Evolutionary conservation across 306 rosid species (phyloP).

Genomic region (Ormosia semicastrata): DNA sequence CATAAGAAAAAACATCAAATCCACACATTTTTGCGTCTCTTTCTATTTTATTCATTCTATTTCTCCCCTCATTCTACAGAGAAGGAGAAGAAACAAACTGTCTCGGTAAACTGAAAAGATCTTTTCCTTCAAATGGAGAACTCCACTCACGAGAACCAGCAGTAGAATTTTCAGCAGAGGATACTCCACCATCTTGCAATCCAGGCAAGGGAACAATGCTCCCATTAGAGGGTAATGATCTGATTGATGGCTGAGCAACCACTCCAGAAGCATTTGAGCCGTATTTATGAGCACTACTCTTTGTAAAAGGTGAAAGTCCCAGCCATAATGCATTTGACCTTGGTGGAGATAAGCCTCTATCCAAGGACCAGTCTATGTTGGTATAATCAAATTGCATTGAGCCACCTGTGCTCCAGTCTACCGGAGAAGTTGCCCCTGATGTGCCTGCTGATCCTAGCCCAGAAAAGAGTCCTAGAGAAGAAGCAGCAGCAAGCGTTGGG

Average conservation of each 20-base stretch:
- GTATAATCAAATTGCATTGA: slow-evolving; percentile 66
- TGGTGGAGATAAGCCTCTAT: slow-evolving; percentile 53
- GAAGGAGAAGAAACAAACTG: slow-evolving; percentile 93
- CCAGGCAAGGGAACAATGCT: slow-evolving; percentile 52
- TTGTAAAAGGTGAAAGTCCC: slow-evolving; percentile 62
- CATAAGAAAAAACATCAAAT: slow-evolving; percentile 64
- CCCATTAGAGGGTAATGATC: slow-evolving; percentile 52
- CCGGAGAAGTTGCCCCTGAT: slow-evolving; percentile 63
- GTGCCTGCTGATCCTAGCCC: slow-evolving; percentile 60
- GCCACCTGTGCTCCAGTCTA: slow-evolving; percentile 77
- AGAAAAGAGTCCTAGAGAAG: slow-evolving; percentile 86
- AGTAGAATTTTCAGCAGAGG: slow-evolving; percentile 43
- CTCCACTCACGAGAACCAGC: slow-evolving; percentile 73
- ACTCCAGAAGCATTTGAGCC: slow-evolving; percentile 49
- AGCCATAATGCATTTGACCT: slow-evolving; percentile 53
- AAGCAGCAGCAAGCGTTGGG: slow-evolving; percentile 62
- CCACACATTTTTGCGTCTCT: slow-evolving; percentile 43
- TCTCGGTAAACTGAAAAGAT: slow-evolving; percentile 82
- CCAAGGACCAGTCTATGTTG: slow-evolving; percentile 86
- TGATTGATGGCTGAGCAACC: slow-evolving; percentile 47
- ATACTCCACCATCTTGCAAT: slow-evolving; percentile 63
- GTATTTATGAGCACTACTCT: slow-evolving; percentile 41
- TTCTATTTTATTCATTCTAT: slow-evolving; percentile 54
- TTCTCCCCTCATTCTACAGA: slow-evolving; percentile 50
- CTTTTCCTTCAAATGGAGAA: slow-evolving; percentile 90